phyloP scores from a whole-genome alignment of 169 alveolate species.

The Cystoisospora suis region DNA sequence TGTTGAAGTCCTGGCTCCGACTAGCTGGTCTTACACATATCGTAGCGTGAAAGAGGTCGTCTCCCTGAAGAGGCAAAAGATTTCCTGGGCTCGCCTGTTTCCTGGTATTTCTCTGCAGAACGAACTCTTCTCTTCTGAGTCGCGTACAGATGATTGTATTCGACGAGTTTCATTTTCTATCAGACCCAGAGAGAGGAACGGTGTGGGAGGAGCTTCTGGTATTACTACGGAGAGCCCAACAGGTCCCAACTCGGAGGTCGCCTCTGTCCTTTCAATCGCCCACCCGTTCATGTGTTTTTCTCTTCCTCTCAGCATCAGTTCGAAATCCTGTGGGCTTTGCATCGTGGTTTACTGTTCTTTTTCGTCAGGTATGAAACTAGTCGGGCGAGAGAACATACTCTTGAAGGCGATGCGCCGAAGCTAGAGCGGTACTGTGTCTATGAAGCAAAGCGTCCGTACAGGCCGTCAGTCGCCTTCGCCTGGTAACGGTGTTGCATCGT shows the following conservation, averaged over 20 bases:
- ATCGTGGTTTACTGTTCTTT: not conserved
- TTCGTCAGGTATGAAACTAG: not conserved
- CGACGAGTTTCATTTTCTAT: not conserved
- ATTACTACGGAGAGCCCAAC: too few relatives aligned
- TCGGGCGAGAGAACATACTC: not conserved
- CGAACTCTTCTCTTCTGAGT: not conserved
- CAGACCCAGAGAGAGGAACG: constrained; percentile 1
- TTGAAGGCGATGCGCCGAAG: not conserved
- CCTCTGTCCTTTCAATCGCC: too few relatives aligned
- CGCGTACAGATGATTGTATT: not conserved
- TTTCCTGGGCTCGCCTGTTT: not conserved
- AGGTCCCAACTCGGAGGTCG: too few relatives aligned
- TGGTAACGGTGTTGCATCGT: not conserved
- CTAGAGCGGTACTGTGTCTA: not conserved
- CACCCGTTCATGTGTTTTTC: too few relatives aligned
- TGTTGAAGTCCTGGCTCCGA: too few relatives aligned
- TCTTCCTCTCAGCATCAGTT: constrained; percentile 9
- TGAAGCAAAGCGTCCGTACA: not conserved
- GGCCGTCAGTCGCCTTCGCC: not conserved
- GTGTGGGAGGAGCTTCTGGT: constrained; percentile 18
- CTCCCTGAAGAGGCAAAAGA: too few relatives aligned
- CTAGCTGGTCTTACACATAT: too few relatives aligned
- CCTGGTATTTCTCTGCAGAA: not conserved
- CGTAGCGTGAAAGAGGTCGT: too few relatives aligned
- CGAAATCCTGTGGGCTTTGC: not conserved